Conservation (phyloP, 2,329 filamentous ascomycete species). For the Alternaria postmessia region DNA sequence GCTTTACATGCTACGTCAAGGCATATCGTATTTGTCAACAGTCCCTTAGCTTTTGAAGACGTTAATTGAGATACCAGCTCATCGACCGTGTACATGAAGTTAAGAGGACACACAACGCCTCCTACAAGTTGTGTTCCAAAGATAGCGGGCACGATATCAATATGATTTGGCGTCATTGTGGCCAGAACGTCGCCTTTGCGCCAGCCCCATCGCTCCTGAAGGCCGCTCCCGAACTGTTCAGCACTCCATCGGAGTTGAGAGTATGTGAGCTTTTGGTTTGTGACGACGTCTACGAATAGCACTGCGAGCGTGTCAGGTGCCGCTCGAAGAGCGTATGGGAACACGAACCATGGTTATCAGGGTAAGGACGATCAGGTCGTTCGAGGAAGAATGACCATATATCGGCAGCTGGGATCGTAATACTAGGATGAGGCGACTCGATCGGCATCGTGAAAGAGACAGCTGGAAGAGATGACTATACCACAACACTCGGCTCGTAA, state of each 20-base stretch:
- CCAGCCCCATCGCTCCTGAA: background rate
- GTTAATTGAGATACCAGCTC: conserved; percentile 24
- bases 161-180: background rate
- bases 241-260: background rate
- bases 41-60: conserved; percentile 16
- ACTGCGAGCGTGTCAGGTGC: background rate
- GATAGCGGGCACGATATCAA: background rate
- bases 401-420: background rate
- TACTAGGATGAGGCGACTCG: background rate
- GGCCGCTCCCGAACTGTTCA: background rate
- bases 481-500: background rate
- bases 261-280: background rate
- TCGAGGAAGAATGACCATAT: background rate
- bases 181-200: background rate
- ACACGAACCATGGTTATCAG: background rate
- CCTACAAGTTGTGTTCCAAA: conserved; percentile 30
- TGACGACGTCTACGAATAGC: background rate
- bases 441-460: background rate
- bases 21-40: conserved; percentile 9
- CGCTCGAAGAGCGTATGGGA: accelerated
- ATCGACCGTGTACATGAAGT: conserved; percentile 23
- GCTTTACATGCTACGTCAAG: background rate
- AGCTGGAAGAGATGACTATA: background rate
- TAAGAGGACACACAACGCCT: conserved; percentile 30
- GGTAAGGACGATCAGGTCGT: background rate